phyloP scores from a whole-genome alignment of 2,329 filamentous ascomycete genomes.

The Pseudogymnoascus sp. region DNA sequence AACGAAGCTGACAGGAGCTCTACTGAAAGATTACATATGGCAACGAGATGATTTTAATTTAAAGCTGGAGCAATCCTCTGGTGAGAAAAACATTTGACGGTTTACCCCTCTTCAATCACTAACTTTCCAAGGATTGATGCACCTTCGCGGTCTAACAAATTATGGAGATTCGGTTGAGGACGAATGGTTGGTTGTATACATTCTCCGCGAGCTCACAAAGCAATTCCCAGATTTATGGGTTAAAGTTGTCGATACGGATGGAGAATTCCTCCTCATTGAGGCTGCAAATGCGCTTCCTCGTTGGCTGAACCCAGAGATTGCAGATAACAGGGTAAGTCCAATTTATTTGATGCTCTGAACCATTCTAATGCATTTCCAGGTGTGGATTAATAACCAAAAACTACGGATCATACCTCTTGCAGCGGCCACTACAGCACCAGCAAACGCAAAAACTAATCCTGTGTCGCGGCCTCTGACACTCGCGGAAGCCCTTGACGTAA shows the following conservation, averaged over 20 bases:
- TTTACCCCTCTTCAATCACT: not conserved
- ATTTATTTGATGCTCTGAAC: not conserved
- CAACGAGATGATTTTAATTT: constrained; percentile 78
- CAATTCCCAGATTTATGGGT: constrained; percentile 71
- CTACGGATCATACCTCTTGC: constrained; percentile 64
- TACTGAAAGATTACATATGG: constrained; percentile 89
- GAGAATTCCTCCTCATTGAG: constrained; percentile 91
- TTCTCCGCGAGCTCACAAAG: constrained; percentile 74
- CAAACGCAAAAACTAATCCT: constrained; percentile 31
- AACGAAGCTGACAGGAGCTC: constrained; percentile 50
- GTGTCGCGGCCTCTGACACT: constrained; percentile 49
- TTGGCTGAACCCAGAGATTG: constrained; percentile 89
- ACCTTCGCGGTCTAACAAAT: constrained; percentile 70
- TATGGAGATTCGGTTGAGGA: constrained; percentile 95
- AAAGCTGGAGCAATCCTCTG: constrained; percentile 50
- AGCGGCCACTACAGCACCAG: constrained; percentile 29
- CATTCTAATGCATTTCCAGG: constrained; percentile 33
- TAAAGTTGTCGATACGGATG: constrained; percentile 77
- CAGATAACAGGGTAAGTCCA: constrained; percentile 59
- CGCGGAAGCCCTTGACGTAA: constrained; percentile 53
- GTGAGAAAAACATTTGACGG: constrained; percentile 34
- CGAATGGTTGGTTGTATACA: constrained; percentile 92
- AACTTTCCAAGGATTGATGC: constrained; percentile 40
- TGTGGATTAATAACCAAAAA: constrained; percentile 78
- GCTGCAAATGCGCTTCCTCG: constrained; percentile 79